Evolutionary conservation across 331 rosid genomes (phyloP).

Genomic region (Acacia concinna): DNA sequence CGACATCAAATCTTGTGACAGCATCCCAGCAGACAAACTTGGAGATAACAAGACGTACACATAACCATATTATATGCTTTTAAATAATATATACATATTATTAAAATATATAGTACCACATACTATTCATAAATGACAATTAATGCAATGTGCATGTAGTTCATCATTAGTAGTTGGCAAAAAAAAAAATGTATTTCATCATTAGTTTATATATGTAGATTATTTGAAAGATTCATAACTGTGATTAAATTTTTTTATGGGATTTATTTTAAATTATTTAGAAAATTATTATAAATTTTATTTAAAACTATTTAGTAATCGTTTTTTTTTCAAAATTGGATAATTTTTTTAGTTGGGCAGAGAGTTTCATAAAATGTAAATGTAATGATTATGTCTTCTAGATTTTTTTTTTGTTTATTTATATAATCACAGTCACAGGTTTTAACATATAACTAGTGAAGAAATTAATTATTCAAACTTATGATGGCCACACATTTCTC

Average conservation of each 20-base stretch:
- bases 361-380: too few species aligned
- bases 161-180: not conserved
- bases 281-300: too few species aligned
- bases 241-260: too few species aligned
- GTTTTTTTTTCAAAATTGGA: too few species aligned
- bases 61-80: not conserved
- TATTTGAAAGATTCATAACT: too few species aligned
- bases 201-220: too few species aligned
- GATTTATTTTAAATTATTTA: too few species aligned
- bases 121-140: not conserved
- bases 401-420: not conserved
- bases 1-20: constrained; percentile 71
- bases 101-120: not conserved
- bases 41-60: constrained; percentile 45
- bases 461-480: not conserved
- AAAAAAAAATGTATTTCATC: too few species aligned
- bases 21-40: constrained; percentile 63
- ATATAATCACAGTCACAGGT: not conserved
- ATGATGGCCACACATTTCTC: not conserved
- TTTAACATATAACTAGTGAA: not conserved
- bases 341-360: too few species aligned
- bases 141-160: not conserved
- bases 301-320: too few species aligned
- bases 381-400: not conserved
- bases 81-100: not conserved